A percentile compares a stretch with the other conserved stretches of the same genome.
These are phyloP conservation scores for Leishmania mexicana DNA, from an alignment of 208 protist species.

Conservation along the genomic window DNA sequence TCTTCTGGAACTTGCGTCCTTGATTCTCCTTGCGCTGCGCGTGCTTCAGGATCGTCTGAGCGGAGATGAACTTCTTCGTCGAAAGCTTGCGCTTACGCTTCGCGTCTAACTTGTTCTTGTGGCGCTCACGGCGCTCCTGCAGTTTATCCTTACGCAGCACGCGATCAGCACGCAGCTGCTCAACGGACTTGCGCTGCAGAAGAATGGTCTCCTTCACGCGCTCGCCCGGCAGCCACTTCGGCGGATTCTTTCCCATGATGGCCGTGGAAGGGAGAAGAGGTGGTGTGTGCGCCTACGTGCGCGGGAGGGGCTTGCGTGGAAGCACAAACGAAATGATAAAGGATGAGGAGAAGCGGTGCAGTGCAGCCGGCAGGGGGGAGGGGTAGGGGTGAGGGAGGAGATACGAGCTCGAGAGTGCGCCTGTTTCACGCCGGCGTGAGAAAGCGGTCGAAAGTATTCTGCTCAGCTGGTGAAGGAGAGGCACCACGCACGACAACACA, in stretches of 20 bases:
- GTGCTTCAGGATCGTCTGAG: slow-evolving; percentile 86
- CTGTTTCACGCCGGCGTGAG: neutral
- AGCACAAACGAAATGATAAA: neutral
- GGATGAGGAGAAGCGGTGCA: neutral
- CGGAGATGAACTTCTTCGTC: slow-evolving; percentile 88
- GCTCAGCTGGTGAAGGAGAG: neutral
- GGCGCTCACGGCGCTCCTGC: slow-evolving; percentile 71
- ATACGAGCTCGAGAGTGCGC: neutral
- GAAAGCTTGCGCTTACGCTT: slow-evolving; percentile 85
- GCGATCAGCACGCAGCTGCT: slow-evolving; percentile 85
- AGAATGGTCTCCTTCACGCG: slow-evolving; percentile 94
- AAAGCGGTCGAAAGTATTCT: neutral
- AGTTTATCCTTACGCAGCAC: slow-evolving; percentile 83
- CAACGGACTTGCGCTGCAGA: slow-evolving; percentile 89
- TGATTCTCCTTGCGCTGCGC: slow-evolving; percentile 78
- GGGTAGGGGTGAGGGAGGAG: neutral
- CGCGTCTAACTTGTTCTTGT: slow-evolving; percentile 84
- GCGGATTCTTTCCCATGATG: slow-evolving; percentile 85
- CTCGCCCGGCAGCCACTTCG: slow-evolving; percentile 90
- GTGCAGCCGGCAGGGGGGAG: neutral
- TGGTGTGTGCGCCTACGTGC: neutral
- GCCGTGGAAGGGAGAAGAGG: neutral
- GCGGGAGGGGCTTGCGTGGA: neutral
- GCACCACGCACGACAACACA: slow-evolving; percentile 10
- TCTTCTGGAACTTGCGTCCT: slow-evolving; percentile 74